These are phyloP conservation scores for Pleurotus djamor DNA, from an alignment of 768 basidiomycete species.

Conservation along the genomic window DNA sequence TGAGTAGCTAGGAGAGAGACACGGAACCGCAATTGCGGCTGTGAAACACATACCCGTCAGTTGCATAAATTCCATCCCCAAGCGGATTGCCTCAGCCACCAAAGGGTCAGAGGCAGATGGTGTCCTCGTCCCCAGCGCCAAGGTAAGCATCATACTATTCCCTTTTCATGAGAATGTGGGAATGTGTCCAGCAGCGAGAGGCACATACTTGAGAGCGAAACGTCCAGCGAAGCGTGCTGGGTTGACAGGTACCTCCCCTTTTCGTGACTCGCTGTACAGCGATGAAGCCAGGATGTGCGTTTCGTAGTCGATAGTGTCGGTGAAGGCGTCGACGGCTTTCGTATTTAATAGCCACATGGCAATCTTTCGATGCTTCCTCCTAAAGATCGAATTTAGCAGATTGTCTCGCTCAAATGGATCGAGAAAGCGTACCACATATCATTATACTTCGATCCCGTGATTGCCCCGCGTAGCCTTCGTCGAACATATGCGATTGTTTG, in stretches of 20 bases:
- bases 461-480: slow-evolving; percentile 8
- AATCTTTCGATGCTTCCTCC: slow-evolving; percentile 21
- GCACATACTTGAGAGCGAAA: slow-evolving; percentile 18
- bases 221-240: slow-evolving; percentile 17
- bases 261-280: slow-evolving; percentile 9
- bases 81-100: slow-evolving; percentile 14
- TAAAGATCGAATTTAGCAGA: neutral
- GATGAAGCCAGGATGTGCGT: slow-evolving; percentile 14
- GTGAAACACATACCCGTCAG: slow-evolving; percentile 10
- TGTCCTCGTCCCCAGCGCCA: slow-evolving; percentile 20
- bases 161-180: neutral
- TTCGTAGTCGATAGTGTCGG: slow-evolving; percentile 15
- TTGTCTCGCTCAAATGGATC: no score
- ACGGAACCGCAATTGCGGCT: neutral
- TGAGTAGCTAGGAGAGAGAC: neutral
- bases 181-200: neutral
- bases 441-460: slow-evolving; percentile 19
- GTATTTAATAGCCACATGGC: slow-evolving; percentile 16
- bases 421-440: slow-evolving; percentile 16
- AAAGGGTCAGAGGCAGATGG: slow-evolving; percentile 15
- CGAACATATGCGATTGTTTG: no score
- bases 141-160: slow-evolving; percentile 20
- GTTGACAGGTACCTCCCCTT: slow-evolving; percentile 15
- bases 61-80: slow-evolving; percentile 24
- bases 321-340: slow-evolving; percentile 13